Conservation (phyloP, 2,329 filamentous ascomycete genomes). For the Fusarium tjaetaba region DNA sequence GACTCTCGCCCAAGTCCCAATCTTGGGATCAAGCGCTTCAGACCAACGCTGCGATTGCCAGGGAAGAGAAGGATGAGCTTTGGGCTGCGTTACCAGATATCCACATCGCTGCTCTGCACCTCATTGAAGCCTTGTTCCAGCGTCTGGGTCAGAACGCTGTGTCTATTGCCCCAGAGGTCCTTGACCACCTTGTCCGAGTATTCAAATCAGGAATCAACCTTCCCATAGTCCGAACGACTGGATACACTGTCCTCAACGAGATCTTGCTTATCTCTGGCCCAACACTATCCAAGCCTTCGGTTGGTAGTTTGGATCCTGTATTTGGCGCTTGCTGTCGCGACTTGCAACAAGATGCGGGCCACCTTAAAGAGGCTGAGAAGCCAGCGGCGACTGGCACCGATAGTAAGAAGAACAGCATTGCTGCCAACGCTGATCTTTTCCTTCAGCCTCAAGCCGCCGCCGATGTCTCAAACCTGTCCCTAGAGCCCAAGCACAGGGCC, state of each 20-base stretch:
- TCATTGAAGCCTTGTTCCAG: slow-evolving; percentile 66
- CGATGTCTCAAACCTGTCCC: slow-evolving; percentile 47
- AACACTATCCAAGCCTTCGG: slow-evolving; percentile 71
- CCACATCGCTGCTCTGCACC: slow-evolving; percentile 74
- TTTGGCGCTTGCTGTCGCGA: slow-evolving; percentile 79
- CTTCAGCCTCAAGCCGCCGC: slow-evolving; percentile 56
- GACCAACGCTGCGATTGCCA: slow-evolving; percentile 76
- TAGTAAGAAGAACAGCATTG: slow-evolving; percentile 53
- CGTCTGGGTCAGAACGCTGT: slow-evolving; percentile 68
- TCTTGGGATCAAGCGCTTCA: slow-evolving; percentile 63
- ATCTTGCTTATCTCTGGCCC: slow-evolving; percentile 72
- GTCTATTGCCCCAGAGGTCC: slow-evolving; percentile 69
- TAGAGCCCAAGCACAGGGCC: slow-evolving; percentile 58
- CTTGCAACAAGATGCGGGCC: slow-evolving; percentile 66
- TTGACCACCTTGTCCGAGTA: slow-evolving; percentile 78
- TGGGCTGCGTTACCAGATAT: slow-evolving; percentile 78
- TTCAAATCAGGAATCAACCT: slow-evolving; percentile 68
- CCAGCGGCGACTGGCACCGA: slow-evolving; percentile 44
- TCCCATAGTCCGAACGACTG: slow-evolving; percentile 64
- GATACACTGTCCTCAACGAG: slow-evolving; percentile 68
- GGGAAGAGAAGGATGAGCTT: slow-evolving; percentile 84
- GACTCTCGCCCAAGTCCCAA: slow-evolving; percentile 58
- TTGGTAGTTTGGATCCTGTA: slow-evolving; percentile 70
- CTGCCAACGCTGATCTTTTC: slow-evolving; percentile 78
- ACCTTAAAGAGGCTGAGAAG: slow-evolving; percentile 54